Evolutionary conservation across 768 basidiomycete species (phyloP).

Genomic region (Erythrobasidium yunnanense): DNA sequence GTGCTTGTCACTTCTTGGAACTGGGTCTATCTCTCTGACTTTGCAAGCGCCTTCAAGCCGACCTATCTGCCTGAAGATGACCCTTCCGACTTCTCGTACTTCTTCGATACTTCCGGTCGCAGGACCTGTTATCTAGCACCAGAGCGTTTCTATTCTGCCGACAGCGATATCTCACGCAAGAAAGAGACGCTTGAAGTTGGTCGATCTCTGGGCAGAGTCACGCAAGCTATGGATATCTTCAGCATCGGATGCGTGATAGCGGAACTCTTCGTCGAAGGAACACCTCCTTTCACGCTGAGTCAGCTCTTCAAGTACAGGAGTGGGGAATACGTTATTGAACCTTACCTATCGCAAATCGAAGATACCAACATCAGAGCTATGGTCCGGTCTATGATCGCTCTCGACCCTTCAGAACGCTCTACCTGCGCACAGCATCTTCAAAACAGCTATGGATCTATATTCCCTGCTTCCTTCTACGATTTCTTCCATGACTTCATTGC

Average conservation of each 20-base stretch:
- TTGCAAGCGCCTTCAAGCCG: conserved; percentile 80
- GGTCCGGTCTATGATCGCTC: conserved; percentile 77
- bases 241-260: conserved; percentile 88
- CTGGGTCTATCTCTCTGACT: conserved; percentile 89
- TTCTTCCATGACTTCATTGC: conserved; percentile 83
- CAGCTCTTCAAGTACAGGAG: conserved; percentile 89
- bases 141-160: conserved; percentile 80
- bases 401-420: conserved; percentile 65
- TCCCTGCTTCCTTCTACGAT: conserved; percentile 88
- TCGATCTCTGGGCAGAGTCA: conserved; percentile 67
- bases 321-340: conserved; percentile 67
- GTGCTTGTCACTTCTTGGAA: conserved; percentile 93
- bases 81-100: conserved; percentile 94
- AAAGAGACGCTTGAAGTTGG: conserved; percentile 52
- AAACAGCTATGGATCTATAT: conserved; percentile 61
- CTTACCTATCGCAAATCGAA: conserved; percentile 60
- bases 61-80: conserved; percentile 90
- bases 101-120: conserved; percentile 86
- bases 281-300: conserved; percentile 81
- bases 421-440: conserved; percentile 70
- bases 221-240: conserved; percentile 96
- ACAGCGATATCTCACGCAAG: conserved; percentile 59
- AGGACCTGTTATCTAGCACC: conserved; percentile 94
- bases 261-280: conserved; percentile 89
- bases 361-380: conserved; percentile 71